These are phyloP conservation scores for Saturnispora saitoi DNA, from an alignment of 805 yeast species.

Conservation along the genomic window DNA sequence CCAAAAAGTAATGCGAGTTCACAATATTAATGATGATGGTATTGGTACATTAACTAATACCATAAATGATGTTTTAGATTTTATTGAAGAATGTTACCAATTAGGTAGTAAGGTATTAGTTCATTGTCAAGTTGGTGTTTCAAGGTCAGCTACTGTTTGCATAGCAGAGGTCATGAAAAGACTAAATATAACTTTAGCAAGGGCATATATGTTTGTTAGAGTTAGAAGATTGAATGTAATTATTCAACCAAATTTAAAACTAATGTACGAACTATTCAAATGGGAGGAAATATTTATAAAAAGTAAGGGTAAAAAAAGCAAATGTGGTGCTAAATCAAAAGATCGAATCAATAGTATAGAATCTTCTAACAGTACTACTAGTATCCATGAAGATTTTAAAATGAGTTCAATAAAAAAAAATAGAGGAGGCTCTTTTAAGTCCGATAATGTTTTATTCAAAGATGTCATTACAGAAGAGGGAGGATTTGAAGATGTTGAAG, in stretches of 20 bases:
- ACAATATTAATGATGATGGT: constrained; percentile 84
- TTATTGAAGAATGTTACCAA: constrained; percentile 47
- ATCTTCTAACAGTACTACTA: background rate
- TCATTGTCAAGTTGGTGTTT: constrained; percentile 94
- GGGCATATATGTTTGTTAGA: constrained; percentile 82
- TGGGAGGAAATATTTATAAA: constrained; percentile 41
- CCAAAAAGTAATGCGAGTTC: constrained; percentile 49
- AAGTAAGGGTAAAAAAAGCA: constrained; percentile 9
- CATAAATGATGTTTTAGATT: constrained; percentile 54
- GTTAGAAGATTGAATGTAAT: constrained; percentile 85
- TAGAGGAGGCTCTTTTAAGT: background rate
- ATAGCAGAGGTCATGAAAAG: constrained; percentile 91
- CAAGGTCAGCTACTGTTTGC: constrained; percentile 90
- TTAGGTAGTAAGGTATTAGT: constrained; percentile 52
- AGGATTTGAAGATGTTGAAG: background rate
- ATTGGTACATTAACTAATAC: constrained; percentile 63
- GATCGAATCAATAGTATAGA: background rate
- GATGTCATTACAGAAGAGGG: background rate
- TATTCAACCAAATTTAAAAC: constrained; percentile 86
- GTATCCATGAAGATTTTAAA: background rate
- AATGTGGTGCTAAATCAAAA: background rate
- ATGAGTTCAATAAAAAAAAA: background rate
- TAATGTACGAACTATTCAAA: constrained; percentile 82
- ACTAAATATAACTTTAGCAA: constrained; percentile 52
- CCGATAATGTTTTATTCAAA: background rate